These are phyloP conservation scores for Ophiognomonia clavigignenti-juglandacearum DNA, from an alignment of 2,329 filamentous ascomycete species.

Conservation along the genomic window DNA sequence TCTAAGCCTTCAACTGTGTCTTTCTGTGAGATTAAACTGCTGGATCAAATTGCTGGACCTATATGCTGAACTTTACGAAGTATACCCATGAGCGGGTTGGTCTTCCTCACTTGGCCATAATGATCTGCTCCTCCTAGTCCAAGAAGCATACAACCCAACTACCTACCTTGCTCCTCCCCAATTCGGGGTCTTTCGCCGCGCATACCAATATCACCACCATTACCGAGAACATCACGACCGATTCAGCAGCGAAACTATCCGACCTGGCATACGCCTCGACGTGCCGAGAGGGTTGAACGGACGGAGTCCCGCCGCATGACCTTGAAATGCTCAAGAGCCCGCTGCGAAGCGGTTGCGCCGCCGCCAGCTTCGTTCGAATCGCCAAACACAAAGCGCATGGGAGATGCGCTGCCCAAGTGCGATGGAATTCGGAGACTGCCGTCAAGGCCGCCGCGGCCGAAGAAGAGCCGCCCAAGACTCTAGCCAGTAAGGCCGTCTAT, in stretches of 20 bases:
- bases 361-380: slow-evolving; percentile 45
- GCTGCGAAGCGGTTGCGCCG: slow-evolving; percentile 33
- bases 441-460: slow-evolving; percentile 13
- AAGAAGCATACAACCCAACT: too few relatives aligned
- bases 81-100: too few relatives aligned
- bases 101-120: too few relatives aligned
- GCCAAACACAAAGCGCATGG: slow-evolving; percentile 42
- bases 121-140: too few relatives aligned
- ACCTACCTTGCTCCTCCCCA: too few relatives aligned
- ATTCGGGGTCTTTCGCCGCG: too few relatives aligned
- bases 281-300: not conserved
- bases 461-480: slow-evolving; percentile 21
- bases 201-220: too few relatives aligned
- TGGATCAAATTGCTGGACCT: too few relatives aligned
- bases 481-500: slow-evolving; percentile 35
- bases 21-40: too few relatives aligned
- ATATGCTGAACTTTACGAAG: too few relatives aligned
- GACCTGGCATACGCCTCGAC: not conserved
- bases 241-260: not conserved
- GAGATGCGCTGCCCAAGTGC: slow-evolving; percentile 32
- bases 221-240: too few relatives aligned
- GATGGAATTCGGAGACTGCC: slow-evolving; percentile 42
- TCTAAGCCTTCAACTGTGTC: not conserved
- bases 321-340: slow-evolving; percentile 37
- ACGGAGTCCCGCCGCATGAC: slow-evolving; percentile 10